A percentile compares a stretch with the other conserved stretches of the same genome.
Evolutionary conservation across 805 yeast species (phyloP).

Genomic region (Saccharomycopsis guyanensis): DNA sequence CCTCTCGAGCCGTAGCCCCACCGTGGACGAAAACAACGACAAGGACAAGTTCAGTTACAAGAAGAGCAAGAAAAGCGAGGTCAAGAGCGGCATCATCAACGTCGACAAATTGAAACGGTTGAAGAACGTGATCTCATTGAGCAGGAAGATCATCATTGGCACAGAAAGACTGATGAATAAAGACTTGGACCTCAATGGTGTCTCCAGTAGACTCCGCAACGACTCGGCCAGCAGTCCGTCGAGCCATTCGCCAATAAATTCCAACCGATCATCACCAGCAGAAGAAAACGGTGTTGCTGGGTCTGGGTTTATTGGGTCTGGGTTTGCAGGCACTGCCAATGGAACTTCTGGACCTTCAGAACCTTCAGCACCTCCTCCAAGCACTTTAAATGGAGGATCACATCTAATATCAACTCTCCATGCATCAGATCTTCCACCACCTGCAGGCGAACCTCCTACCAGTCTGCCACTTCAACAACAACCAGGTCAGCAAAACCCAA

Average conservation of each 20-base stretch:
- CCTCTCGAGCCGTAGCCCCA: constrained; percentile 50
- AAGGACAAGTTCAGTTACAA: background rate
- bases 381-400: background rate
- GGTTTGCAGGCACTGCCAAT: background rate
- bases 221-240: constrained; percentile 13
- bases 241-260: constrained; percentile 24
- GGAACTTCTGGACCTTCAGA: too few species aligned
- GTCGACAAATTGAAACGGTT: constrained; percentile 72
- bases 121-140: constrained; percentile 73
- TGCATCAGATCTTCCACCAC: background rate
- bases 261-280: constrained; percentile 20
- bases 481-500: too few species aligned
- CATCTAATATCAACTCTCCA: background rate
- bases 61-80: background rate
- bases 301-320: background rate
- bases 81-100: constrained; percentile 46
- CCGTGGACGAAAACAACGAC: background rate
- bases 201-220: constrained; percentile 19
- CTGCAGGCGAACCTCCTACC: background rate
- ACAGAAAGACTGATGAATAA: too few species aligned
- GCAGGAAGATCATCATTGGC: constrained; percentile 75
- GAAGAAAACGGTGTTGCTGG: background rate
- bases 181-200: too few species aligned
- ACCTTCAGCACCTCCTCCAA: too few species aligned
- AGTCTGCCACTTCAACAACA: too few species aligned